Conservation (phyloP, 2,329 filamentous ascomycete species). For the Penicillium aurantiogriseum region DNA sequence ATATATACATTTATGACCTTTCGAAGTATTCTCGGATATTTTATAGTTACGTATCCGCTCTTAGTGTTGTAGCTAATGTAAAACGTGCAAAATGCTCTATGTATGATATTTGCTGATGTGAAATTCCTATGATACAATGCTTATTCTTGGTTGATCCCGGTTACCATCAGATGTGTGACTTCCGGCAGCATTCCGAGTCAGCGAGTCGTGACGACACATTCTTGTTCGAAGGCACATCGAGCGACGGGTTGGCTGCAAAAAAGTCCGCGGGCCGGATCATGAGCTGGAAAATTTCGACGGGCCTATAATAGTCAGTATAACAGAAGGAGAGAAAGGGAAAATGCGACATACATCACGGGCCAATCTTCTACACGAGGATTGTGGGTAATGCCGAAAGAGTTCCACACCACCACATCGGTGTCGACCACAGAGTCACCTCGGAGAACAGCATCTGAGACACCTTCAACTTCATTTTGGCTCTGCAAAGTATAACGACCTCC, state of each 20-base stretch:
- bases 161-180: conserved; percentile 28
- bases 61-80: neutral
- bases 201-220: conserved; percentile 35
- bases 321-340: neutral
- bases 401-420: conserved; percentile 47
- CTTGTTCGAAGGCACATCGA: conserved; percentile 51
- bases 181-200: conserved; percentile 33
- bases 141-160: neutral
- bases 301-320: conserved; percentile 25
- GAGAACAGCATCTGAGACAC: conserved; percentile 35
- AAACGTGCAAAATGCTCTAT: neutral
- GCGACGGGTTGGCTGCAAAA: conserved; percentile 53
- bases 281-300: conserved; percentile 39
- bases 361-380: conserved; percentile 47
- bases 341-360: conserved; percentile 41
- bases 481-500: conserved; percentile 58
- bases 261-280: conserved; percentile 54
- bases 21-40: too few relatives aligned
- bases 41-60: too few relatives aligned
- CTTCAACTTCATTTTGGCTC: conserved; percentile 41
- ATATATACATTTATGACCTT: too few relatives aligned
- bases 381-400: conserved; percentile 46
- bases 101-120: neutral
- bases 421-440: conserved; percentile 36
- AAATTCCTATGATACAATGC: neutral